phyloP scores from a whole-genome alignment of 371 early-diverging fungal genomes.

The Batkoa obscura region DNA sequence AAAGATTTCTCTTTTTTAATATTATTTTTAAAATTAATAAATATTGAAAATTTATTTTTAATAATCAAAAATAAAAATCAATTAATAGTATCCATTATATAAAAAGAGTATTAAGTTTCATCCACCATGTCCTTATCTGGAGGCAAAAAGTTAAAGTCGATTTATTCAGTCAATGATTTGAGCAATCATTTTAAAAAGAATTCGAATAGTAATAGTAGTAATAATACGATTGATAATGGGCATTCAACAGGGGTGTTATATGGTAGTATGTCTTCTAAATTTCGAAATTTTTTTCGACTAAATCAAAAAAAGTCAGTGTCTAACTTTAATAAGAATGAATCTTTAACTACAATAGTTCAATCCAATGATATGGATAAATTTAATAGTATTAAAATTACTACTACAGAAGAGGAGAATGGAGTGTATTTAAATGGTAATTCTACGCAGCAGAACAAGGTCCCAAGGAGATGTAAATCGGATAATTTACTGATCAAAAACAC shows the following conservation, averaged over 20 bases:
- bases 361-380: background rate
- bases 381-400: background rate
- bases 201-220: background rate
- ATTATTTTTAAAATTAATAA: too few species aligned
- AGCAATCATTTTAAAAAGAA: background rate
- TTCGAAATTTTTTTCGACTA: background rate
- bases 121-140: background rate
- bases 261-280: slow-evolving; percentile 2
- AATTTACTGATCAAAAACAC: slow-evolving; percentile 6
- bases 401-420: background rate
- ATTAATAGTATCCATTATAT: too few species aligned
- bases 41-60: too few species aligned
- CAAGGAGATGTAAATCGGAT: slow-evolving; percentile 7
- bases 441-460: slow-evolving; percentile 1
- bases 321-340: background rate
- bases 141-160: background rate
- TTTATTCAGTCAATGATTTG: slow-evolving; percentile 1
- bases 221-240: background rate
- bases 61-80: too few species aligned
- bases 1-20: too few species aligned
- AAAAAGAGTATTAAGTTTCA: too few species aligned
- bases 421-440: background rate
- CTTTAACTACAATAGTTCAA: background rate
- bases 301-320: slow-evolving; percentile 1
- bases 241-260: background rate